These are phyloP conservation scores for Naumovozyma castellii DNA, from an alignment of 805 yeast species.

Conservation along the genomic window DNA sequence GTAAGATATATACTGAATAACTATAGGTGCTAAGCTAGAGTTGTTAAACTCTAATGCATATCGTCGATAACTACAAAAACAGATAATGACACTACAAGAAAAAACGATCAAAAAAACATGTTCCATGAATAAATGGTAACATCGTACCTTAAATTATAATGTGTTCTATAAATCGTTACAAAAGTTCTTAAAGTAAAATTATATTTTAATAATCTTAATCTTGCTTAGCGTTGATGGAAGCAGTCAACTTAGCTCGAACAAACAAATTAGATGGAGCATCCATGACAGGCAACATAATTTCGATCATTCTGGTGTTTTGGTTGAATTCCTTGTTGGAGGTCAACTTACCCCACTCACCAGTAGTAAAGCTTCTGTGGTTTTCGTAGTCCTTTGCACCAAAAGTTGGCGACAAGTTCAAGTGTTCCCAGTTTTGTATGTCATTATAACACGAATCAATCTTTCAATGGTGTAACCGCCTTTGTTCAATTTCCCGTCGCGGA, in stretches of 20 bases:
- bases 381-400: slow-evolving; percentile 42
- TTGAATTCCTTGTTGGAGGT: slow-evolving; percentile 39
- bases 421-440: slow-evolving; percentile 59
- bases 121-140: too few relatives aligned
- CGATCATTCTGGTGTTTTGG: slow-evolving; percentile 47
- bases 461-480: slow-evolving; percentile 67
- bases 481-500: too few relatives aligned
- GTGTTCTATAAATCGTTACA: too few relatives aligned
- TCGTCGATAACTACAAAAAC: too few relatives aligned
- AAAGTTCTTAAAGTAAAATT: too few relatives aligned
- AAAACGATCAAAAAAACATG: too few relatives aligned
- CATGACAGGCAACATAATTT: slow-evolving; percentile 53
- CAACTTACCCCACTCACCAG: slow-evolving; percentile 47
- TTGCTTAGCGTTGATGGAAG: slow-evolving; percentile 35
- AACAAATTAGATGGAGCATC: slow-evolving; percentile 59
- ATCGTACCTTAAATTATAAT: too few relatives aligned
- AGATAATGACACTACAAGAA: too few relatives aligned
- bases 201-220: too few relatives aligned
- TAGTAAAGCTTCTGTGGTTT: slow-evolving; percentile 39
- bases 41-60: too few relatives aligned
- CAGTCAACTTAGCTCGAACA: slow-evolving; percentile 53
- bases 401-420: slow-evolving; percentile 42
- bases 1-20: too few relatives aligned
- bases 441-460: slow-evolving; percentile 62
- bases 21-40: too few relatives aligned